A percentile compares a stretch with the other conserved stretches of the same genome.
Conservation (phyloP, 2,329 filamentous ascomycete genomes). For the Fusarium mangiferae region DNA sequence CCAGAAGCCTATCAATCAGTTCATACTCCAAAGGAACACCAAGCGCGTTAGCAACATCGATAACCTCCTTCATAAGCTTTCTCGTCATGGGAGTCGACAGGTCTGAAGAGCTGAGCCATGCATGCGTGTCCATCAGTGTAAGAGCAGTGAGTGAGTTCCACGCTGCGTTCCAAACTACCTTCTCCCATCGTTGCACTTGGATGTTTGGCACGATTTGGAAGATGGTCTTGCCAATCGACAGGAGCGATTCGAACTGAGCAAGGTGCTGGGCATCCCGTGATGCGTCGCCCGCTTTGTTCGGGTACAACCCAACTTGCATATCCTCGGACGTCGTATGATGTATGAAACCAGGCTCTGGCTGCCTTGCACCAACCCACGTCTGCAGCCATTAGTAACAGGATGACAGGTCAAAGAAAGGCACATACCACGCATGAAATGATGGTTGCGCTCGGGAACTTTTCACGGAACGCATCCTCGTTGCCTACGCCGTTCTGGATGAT, state of each 20-base stretch:
- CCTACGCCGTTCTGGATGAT: constrained; percentile 71
- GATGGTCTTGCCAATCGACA: constrained; percentile 55
- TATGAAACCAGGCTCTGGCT: constrained; percentile 60
- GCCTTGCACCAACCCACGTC: constrained; percentile 64
- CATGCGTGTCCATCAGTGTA: constrained; percentile 62
- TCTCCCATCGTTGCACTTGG: constrained; percentile 67
- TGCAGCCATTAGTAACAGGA: constrained; percentile 23
- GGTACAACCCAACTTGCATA: constrained; percentile 64
- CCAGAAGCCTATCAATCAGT: constrained; percentile 59
- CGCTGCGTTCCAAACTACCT: constrained; percentile 68
- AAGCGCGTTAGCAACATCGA: constrained; percentile 65
- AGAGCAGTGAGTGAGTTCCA: constrained; percentile 71
- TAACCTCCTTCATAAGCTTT: constrained; percentile 63
- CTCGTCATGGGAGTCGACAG: constrained; percentile 61
- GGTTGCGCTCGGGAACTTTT: constrained; percentile 60
- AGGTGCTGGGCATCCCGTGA: constrained; percentile 52
- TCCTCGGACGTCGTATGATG: constrained; percentile 63
- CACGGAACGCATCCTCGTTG: constrained; percentile 65
- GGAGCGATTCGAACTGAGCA: constrained; percentile 52
- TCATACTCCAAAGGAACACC: constrained; percentile 58
- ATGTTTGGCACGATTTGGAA: constrained; percentile 63
- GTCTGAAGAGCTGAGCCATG: constrained; percentile 57
- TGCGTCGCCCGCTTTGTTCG: constrained; percentile 47
- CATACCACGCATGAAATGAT: constrained; percentile 66
- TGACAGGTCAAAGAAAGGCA: background rate